Base-by-base conservation (phyloP, 1,284 basidiomycete species). In the Stereum hirsutum region DNA sequence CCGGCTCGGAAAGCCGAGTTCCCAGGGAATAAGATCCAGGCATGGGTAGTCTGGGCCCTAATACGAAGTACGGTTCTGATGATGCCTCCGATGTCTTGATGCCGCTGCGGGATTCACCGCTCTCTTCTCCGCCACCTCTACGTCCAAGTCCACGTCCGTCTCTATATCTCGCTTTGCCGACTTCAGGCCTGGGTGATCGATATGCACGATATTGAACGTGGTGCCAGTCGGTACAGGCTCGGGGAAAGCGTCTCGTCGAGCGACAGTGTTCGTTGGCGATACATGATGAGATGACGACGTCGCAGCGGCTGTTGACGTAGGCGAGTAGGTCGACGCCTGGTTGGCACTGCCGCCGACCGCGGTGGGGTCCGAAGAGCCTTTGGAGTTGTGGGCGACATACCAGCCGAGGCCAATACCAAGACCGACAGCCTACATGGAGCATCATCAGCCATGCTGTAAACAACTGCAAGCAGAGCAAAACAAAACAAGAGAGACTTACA, bases 341-440 rank as follows among this genome's bases (percentile, higher is more conserved):
- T 72, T 62, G n/a, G 73, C 81, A 43, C 69, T 72, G 12, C 85
- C 85, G 27, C 84, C 86, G 40, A 89, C 58, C 4, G 74, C 74
- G 7, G 63, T 75, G 2, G 85, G 85, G 4, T 58, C 61, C 31
- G 68, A 62, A 52, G 78, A 66, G 26, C 61, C 54, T 2, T 70
- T 54, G 4, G 60, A 52, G 39, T 71, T 72, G 51, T 78, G 74
- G 6, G 76, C 69, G 24, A 76, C 52, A 50, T 74, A 82, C 59
- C 72, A 73, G 27, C 78, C 81, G 17, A 83, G 53, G 33, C 68
- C 81, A 26, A 79, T 69, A 6, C 66, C 78, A 12, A 64, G 69
- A 12, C 64, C 76, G 34, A 70, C 67, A 48, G 61, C 59, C 75
- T 79, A 46, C 14, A 17, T 21, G 5, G 30, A 28, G 19, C 10